Percentiles rank a stretch among this genome's conserved stretches.
These are phyloP conservation scores for Protostelium mycophagum DNA, from an alignment of 78 protist species.

Conservation along the genomic window DNA sequence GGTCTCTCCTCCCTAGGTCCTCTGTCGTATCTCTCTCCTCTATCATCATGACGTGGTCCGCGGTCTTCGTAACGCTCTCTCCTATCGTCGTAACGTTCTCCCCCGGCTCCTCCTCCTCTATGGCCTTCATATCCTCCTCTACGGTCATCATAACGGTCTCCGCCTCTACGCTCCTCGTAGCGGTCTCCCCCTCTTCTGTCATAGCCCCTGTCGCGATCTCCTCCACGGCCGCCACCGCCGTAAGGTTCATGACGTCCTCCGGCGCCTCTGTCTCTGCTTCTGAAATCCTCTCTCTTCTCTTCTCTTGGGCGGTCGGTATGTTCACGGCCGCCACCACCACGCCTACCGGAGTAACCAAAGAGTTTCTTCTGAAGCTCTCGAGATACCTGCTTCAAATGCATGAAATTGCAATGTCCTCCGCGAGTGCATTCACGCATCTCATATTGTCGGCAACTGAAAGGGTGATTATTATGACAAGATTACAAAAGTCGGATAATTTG, in stretches of 20 bases:
- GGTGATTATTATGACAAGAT: neutral
- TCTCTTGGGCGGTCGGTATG: neutral
- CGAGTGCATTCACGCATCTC: conserved; percentile 85
- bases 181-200: conserved; percentile 9
- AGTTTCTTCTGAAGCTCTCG: conserved; percentile 27
- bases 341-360: conserved; percentile 46
- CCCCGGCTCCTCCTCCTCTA: conserved; percentile 17
- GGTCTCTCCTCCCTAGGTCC: neutral
- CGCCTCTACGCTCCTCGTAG: conserved; percentile 16
- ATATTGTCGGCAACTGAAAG: conserved; percentile 88
- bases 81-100: neutral
- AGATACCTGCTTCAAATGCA: conserved; percentile 86
- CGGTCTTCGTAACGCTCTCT: neutral
- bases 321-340: conserved; percentile 25
- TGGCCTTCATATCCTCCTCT: conserved; percentile 4
- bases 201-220: conserved; percentile 18
- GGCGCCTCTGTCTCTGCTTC: neutral
- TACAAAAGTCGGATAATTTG: neutral
- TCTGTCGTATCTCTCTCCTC: neutral
- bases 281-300: neutral
- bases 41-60: neutral
- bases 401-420: conserved; percentile 97
- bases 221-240: conserved; percentile 13
- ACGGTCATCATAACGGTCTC: conserved; percentile 5
- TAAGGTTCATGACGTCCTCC: neutral